These are phyloP conservation scores for Ceratocystis papillata DNA, from an alignment of 2,329 filamentous ascomycete species.

Conservation along the genomic window DNA sequence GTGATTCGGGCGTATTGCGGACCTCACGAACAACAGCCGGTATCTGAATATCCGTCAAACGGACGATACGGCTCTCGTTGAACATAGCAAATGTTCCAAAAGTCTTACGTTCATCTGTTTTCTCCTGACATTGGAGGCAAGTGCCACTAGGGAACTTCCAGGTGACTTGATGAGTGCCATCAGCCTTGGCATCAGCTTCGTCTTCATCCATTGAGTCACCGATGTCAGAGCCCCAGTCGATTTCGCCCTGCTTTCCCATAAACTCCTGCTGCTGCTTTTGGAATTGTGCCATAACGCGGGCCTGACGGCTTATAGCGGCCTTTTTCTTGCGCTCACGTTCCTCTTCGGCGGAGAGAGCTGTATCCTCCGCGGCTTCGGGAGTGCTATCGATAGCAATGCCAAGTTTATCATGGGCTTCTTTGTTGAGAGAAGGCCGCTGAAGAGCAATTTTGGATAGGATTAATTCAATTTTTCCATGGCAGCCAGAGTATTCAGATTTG, in stretches of 20 bases:
- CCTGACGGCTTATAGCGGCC: constrained; percentile 78
- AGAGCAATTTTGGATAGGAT: constrained; percentile 78
- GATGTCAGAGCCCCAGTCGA: constrained; percentile 74
- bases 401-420: constrained; percentile 51
- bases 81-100: constrained; percentile 92
- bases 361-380: constrained; percentile 50
- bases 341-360: constrained; percentile 51
- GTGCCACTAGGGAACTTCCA: constrained; percentile 90
- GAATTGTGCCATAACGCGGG: constrained; percentile 93
- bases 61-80: constrained; percentile 72
- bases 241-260: constrained; percentile 64
- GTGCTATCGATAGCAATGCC: constrained; percentile 66
- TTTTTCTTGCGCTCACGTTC: constrained; percentile 79
- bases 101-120: constrained; percentile 75
- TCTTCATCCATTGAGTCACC: constrained; percentile 64
- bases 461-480: constrained; percentile 71
- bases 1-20: constrained; percentile 61
- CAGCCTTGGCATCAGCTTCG: constrained; percentile 47
- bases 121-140: constrained; percentile 93
- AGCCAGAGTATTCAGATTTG: constrained; percentile 68
- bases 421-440: constrained; percentile 64
- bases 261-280: constrained; percentile 96
- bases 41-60: constrained; percentile 76
- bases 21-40: constrained; percentile 76
- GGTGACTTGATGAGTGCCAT: constrained; percentile 45